Conservation (phyloP, 2,329 filamentous ascomycete genomes). For the Penicillium verrucosum region DNA sequence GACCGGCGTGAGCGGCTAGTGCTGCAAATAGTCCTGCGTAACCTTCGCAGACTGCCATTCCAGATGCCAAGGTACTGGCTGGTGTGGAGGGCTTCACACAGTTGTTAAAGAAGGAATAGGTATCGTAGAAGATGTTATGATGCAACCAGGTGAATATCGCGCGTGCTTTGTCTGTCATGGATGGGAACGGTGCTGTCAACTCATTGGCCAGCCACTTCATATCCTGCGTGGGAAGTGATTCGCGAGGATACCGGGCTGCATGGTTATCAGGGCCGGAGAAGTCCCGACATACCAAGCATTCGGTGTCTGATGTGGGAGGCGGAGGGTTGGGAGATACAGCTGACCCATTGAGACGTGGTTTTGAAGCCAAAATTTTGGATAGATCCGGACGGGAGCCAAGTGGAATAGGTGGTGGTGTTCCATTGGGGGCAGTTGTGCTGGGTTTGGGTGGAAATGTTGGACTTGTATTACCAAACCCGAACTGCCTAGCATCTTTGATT, state of each 20-base stretch:
- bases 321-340: slow-evolving; percentile 13
- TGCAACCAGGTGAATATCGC: slow-evolving; percentile 95
- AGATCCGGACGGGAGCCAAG: slow-evolving; percentile 57
- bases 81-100: slow-evolving; percentile 66
- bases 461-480: slow-evolving; percentile 49
- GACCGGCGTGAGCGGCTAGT: slow-evolving; percentile 72
- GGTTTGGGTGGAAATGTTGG: slow-evolving; percentile 10
- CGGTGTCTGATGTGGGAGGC: slow-evolving; percentile 20
- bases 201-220: slow-evolving; percentile 72
- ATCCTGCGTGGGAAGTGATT: slow-evolving; percentile 65
- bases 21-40: slow-evolving; percentile 80
- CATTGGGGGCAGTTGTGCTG: slow-evolving; percentile 22
- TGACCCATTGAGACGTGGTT: slow-evolving; percentile 41
- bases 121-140: slow-evolving; percentile 87
- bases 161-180: slow-evolving; percentile 83
- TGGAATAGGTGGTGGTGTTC: slow-evolving; percentile 51
- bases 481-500: slow-evolving; percentile 39
- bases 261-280: slow-evolving; percentile 78
- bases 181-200: slow-evolving; percentile 75
- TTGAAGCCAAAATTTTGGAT: slow-evolving; percentile 53
- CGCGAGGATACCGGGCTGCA: slow-evolving; percentile 70
- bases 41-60: slow-evolving; percentile 85
- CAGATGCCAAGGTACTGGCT: slow-evolving; percentile 68
- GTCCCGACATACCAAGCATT: slow-evolving; percentile 81
- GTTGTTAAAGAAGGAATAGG: slow-evolving; percentile 71